Evolutionary conservation across 2,329 filamentous ascomycete genomes (phyloP), one percentile per base, ranked within the genome.

Genomic region (Alternaria sp.): DNA sequence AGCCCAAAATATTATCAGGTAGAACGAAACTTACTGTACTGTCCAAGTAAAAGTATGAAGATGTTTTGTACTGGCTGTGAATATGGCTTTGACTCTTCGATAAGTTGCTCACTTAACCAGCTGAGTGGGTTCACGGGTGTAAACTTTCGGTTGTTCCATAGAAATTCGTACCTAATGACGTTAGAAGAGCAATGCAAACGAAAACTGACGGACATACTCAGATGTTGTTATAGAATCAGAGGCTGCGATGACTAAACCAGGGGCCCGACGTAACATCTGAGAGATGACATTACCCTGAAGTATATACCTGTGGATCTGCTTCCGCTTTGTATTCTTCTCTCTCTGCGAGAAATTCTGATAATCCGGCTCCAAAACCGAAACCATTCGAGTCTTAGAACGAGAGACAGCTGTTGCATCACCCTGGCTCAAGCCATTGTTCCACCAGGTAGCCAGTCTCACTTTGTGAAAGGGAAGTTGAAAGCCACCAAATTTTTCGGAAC

Each of bases 161-260:
- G 11, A 28, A 7, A 24, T 14, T 50, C 10, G 23, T 50, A 50
- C 6, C 46, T 50, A 7, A 34, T 50, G 33, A 29, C 23, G 23
- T 50, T 28, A 50, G 33, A 17, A 4, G 13, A 13, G 23, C 17
- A 13, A 14, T 7, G 14, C 23, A 50, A 39, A 23, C 10, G 33
- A 39, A 50, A 13, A 39, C 33, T 50, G 8, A 33, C n/a, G 13
- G 33, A 5, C 46, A 37, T 50, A 50, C 46, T 50, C 33, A 39
- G 33, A 24, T 17, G 33, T 50, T 39, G 33, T 14, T 24, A 50
- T 50, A 8, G 7, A 24, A 37, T 50, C 13, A 29, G 46, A 50
- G 46, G 17, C 46, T 39, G 34, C 39, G 33, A 50, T 28, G 17
- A 50, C 33, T 33, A 50, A 50, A 50, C 46, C 33, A 39, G 46